Evolutionary conservation across 805 yeast genomes (phyloP), one percentile per base, ranked within the genome.

Genomic region (Wickerhamiella alocasiicola): DNA sequence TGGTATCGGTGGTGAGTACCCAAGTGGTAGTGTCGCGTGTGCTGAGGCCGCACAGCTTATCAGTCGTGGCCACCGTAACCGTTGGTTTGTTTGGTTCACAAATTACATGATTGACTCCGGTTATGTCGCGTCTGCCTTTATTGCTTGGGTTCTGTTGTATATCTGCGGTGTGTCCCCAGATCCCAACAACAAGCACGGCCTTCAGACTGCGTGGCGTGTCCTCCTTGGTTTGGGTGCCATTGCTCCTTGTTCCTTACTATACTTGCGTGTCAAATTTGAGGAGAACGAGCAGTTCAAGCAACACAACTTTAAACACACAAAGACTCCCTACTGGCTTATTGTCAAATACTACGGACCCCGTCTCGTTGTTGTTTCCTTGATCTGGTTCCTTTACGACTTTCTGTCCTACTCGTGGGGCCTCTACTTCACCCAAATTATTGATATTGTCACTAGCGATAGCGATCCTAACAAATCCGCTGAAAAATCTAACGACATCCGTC

Each of bases 1-100:
- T 48, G 93, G 87, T 53, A 81, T 88, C 51, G 97, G 97, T 52
- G 87, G 93, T 37, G 97, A 87, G 62, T 87, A 87, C 56, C 95
- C 95, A 35, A 79, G 93, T 11, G 87, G 95, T 33, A 79, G 94
- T 6, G 88, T 87, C 15, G 93, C 94, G 27, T 83, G 93, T 50
- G 85, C 95, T 21, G 96, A 87, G 61, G 91, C 93, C 29, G 76
- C 93, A 34, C 76, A 81, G 43, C 63, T 73, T 46, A 64, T 85
- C 51, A 81, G 87, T 13, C 68, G 74, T n/a, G 94, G 94, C 44
- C 69, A 71, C 45, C 78, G 96, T 66, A 84, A 87, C 64, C 71
- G 95, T 58, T 85, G 80, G 68, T 85, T 87, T 55, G 71, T 77
- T 42, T 76, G 85, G 81, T 87, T 85, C 61, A 85, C 96, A 31